Conservation (phyloP, 2,329 filamentous ascomycete genomes). For the Pseudogymnoascus verrucosus region DNA sequence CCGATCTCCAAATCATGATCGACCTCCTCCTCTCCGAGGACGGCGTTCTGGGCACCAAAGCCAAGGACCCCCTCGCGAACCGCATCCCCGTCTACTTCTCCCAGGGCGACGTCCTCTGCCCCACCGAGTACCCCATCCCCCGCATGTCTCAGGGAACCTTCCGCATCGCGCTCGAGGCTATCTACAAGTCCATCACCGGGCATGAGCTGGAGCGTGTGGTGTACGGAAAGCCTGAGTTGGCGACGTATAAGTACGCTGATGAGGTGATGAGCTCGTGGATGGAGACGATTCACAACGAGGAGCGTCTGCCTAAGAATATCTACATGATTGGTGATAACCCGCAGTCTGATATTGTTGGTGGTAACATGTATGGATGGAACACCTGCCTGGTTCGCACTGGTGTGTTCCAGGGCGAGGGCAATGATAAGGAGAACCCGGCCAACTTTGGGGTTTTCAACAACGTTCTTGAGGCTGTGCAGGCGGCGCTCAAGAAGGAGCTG, state of each 20-base stretch:
- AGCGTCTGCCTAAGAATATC: slow-evolving; percentile 58
- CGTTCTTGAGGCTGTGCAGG: slow-evolving; percentile 62
- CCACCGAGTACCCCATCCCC: slow-evolving; percentile 55
- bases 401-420: slow-evolving; percentile 69
- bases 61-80: slow-evolving; percentile 56
- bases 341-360: slow-evolving; percentile 64
- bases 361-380: slow-evolving; percentile 78
- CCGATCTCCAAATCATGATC: slow-evolving; percentile 70
- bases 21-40: slow-evolving; percentile 62
- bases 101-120: slow-evolving; percentile 57
- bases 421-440: slow-evolving; percentile 69
- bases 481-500: slow-evolving; percentile 60
- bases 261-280: slow-evolving; percentile 67
- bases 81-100: slow-evolving; percentile 70
- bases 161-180: slow-evolving; percentile 65
- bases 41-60: slow-evolving; percentile 55
- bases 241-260: slow-evolving; percentile 73
- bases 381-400: slow-evolving; percentile 70
- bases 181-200: slow-evolving; percentile 63
- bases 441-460: slow-evolving; percentile 70
- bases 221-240: slow-evolving; percentile 66
- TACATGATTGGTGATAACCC: slow-evolving; percentile 76
- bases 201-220: slow-evolving; percentile 66
- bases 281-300: slow-evolving; percentile 66
- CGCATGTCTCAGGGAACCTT: slow-evolving; percentile 70